Percentiles rank a stretch among this genome's conserved stretches.
phyloP scores from a whole-genome alignment of 306 rosid genomes.

The Luffa acutangula region DNA sequence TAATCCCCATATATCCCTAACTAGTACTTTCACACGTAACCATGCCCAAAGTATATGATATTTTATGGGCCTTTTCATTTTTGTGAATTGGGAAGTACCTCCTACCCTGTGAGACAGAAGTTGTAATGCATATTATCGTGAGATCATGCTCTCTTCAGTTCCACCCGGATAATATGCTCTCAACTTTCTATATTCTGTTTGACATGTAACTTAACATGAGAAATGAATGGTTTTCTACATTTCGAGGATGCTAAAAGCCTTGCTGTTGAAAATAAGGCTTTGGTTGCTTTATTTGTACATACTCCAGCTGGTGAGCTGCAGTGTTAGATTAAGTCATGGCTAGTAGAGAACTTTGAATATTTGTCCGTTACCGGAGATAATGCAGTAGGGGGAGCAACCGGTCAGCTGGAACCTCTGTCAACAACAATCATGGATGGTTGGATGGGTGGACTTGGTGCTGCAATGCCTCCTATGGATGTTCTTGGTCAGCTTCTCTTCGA shows the following conservation, averaged over 20 bases:
- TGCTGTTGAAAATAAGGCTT: slow-evolving; percentile 79
- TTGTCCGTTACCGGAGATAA: slow-evolving; percentile 69
- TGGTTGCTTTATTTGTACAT: slow-evolving; percentile 96
- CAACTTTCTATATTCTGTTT: not conserved
- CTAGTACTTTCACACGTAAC: too few species aligned
- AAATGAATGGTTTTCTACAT: not conserved
- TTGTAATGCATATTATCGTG: not conserved
- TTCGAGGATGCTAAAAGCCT: slow-evolving; percentile 69
- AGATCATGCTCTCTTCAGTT: not conserved
- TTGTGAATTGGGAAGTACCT: not conserved
- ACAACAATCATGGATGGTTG: slow-evolving; percentile 99
- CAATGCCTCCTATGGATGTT: slow-evolving; percentile 92
- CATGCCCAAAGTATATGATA: too few species aligned
- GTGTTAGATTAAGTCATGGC: slow-evolving; percentile 96
- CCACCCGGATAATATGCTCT: not conserved
- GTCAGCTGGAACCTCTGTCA: slow-evolving; percentile 98
- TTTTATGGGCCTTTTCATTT: too few species aligned
- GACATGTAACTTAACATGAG: not conserved
- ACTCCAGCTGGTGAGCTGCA: slow-evolving; percentile 98
- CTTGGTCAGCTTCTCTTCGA: slow-evolving; percentile 86
- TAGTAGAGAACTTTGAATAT: slow-evolving; percentile 78
- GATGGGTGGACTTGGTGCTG: slow-evolving; percentile 99
- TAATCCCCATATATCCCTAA: too few species aligned
- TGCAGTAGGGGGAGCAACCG: slow-evolving; percentile 67
- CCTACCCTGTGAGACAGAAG: not conserved